Base-by-base conservation (phyloP, 73 alveolate species). In the Blepharisma japonicum region DNA sequence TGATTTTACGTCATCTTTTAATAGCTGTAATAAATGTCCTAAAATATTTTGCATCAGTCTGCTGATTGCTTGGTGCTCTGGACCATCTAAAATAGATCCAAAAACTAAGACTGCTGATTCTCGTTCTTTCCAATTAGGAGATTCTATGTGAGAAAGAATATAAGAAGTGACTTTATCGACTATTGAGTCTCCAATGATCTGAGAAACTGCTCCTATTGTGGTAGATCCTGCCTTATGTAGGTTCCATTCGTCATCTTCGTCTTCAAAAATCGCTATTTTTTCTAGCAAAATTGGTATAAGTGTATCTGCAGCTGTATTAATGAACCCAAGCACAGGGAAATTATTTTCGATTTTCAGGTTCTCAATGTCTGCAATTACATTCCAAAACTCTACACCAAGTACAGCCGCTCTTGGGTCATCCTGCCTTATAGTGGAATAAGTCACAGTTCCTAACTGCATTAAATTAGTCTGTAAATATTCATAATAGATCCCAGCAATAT, bases 331-430 rank as follows among this genome's bases (percentile, higher is more conserved):
- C 6, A 55, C 53, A 14, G 68, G 56, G 7, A 56, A 79, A n/a
- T 70, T 76, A 61, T 55, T 78, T 55, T 78, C 74, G 21, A 46
- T 32, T 38, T 83, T 53, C 5, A 9, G 49, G 6, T 21, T 9
- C 55, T 87, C 94, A 49, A 81, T 89, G 68, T 87, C 94, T 20
- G 89, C 90, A 20, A 87, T 23, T 5, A 90, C 71, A 11, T 84
- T 77, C 94, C 94, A 87, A 51, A 87, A 81, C 56, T 87, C 94
- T 46, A 83, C 68, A 6, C 86, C 88, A 50, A 55, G 78, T 6
- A 89, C 82, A 1, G 82, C 88, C 45, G 78, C 83, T 76, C 78
- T 86, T 53, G 78, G 86, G 20, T 14, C 48, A 23, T 83, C 86
- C 6, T 39, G 38, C 56, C 78, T 83, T 47, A 82, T 76, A 11